phyloP scores from a whole-genome alignment of 108 stramenopile species.

The Pseudonitzschia delicatissima region DNA sequence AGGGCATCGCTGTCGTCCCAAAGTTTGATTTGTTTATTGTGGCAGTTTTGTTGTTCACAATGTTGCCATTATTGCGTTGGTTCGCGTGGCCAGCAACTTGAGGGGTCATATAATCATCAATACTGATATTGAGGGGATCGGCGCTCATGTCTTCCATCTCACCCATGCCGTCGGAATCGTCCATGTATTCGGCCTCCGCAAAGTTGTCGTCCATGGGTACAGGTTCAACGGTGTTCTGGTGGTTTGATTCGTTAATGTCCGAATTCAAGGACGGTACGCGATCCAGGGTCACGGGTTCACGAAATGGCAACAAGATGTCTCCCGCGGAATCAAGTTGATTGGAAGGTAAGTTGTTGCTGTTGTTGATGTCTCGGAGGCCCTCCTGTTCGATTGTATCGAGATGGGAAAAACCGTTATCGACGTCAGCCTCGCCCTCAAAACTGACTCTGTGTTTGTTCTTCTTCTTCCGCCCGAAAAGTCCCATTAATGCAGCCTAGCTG shows the following conservation, averaged over 20 bases:
- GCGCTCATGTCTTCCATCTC: neutral
- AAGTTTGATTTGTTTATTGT: neutral
- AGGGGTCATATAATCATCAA: neutral
- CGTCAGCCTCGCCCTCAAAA: no score
- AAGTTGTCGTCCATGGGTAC: neutral
- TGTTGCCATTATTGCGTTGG: neutral
- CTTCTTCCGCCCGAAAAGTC: neutral
- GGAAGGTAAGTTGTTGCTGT: neutral
- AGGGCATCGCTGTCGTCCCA: neutral
- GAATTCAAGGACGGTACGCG: no score
- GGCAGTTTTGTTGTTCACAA: neutral
- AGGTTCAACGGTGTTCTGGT: neutral
- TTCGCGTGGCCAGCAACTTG: neutral
- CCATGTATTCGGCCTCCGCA: neutral
- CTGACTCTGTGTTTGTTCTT: neutral
- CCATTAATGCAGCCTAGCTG: no score
- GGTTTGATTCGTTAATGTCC: no score
- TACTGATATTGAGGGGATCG: neutral
- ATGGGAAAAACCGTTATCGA: no score
- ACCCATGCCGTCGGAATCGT: neutral
- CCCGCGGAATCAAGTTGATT: no score
- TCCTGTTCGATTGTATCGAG: no score
- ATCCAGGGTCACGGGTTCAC: no score
- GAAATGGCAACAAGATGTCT: no score
- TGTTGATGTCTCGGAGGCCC: no score